These are phyloP conservation scores for Globisporangium acanthophoron DNA, from an alignment of 352 stramenopile species.

Conservation along the genomic window DNA sequence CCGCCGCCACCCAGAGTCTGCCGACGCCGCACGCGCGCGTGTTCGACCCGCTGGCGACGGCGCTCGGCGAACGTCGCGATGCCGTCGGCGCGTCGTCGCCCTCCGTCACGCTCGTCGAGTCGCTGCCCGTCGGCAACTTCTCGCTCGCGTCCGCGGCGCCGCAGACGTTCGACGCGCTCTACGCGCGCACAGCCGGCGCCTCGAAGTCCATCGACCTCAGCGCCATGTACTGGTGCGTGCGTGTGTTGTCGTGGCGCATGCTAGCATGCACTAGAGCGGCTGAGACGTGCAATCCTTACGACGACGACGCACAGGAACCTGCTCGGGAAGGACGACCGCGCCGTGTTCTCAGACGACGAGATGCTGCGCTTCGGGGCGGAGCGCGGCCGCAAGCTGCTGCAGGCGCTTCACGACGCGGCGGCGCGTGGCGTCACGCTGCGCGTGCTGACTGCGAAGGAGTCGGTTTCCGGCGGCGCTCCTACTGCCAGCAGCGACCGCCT, in stretches of 20 bases:
- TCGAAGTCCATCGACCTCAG: constrained; percentile 59
- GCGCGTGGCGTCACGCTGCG: constrained; percentile 46
- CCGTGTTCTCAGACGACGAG: constrained; percentile 40
- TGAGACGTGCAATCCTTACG: too few relatives aligned
- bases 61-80: not conserved
- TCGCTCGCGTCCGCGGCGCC: constrained; percentile 24
- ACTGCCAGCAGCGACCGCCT: constrained; percentile 10
- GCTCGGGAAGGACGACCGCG: constrained; percentile 46
- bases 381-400: constrained; percentile 43
- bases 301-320: constrained; percentile 25
- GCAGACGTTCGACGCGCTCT: constrained; percentile 47
- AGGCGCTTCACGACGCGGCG: constrained; percentile 41
- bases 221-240: constrained; percentile 67
- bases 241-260: too few relatives aligned
- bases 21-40: not conserved
- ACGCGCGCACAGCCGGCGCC: constrained; percentile 32
- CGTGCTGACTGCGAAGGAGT: constrained; percentile 40
- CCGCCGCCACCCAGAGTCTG: not conserved
- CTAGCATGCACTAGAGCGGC: too few relatives aligned
- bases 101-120: constrained; percentile 53
- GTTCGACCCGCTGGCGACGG: constrained; percentile 5
- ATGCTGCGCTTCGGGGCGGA: constrained; percentile 59
- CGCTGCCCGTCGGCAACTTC: constrained; percentile 63
- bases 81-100: not conserved
- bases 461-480: constrained; percentile 2